Evolutionary conservation across 2,329 filamentous ascomycete genomes (phyloP), one percentile per base, ranked within the genome.

Genomic region (Blastomyces emzantsi): DNA sequence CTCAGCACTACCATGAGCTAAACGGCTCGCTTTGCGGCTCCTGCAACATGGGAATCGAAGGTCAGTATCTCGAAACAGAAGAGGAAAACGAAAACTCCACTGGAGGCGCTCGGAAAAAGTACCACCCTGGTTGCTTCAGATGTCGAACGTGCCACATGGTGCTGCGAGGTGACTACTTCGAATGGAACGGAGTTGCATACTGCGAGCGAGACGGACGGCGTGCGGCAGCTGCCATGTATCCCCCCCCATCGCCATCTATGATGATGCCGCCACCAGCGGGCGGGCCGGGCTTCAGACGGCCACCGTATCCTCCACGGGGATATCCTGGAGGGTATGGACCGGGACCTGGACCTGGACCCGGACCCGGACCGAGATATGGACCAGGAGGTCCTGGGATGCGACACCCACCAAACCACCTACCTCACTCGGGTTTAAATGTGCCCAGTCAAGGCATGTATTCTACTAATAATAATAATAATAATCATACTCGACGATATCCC

Each of bases 61-160:
- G 94, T 0, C 88, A 92, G 69, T 99, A 96, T 70, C 81, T 97
- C 47, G 92, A 96, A 73, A 95, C 94, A 39, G 89, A 77, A n/a
- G 64, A 63, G 22, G 36, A 43, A 19, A 64, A 60, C 30, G 39
- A 30, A 28, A 57, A 60, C 15, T 63, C 47, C n/a, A 25, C 28
- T 3, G 47, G 60, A n/a, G 58, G 60, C n/a, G 57, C 36, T 15
- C 28, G 25, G 11, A 59, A 86, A 69, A 97, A 97, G 74, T 94
- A 92, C 75, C 94, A 99, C 74, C 85, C 90, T 0, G 81, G 84
- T 8, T 99, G 94, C 77, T 90, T 99, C 77, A 87, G 86, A 59
- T 97, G 94, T 73, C 82, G 83, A 55, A 80, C 79, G 68, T 97
- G 93, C 73, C 84, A 86, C 41, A 77, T 85, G 57, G 85, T 88